These are phyloP conservation scores for Dactylellina sp. DNA, from an alignment of 2,329 filamentous ascomycete genomes.

Conservation along the genomic window DNA sequence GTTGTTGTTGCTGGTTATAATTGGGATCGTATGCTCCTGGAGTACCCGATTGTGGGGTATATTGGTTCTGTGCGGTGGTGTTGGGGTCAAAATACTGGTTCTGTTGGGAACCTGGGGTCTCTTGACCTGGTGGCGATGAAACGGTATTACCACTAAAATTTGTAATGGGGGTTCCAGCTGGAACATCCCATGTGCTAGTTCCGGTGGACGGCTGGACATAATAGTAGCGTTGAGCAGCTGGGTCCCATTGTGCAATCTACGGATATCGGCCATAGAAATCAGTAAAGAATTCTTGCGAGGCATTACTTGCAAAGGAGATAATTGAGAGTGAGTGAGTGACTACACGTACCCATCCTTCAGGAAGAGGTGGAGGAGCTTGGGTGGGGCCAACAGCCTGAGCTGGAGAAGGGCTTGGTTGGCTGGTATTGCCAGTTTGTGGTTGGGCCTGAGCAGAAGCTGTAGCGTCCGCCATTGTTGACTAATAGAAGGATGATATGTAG, in stretches of 20 bases:
- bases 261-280: background rate
- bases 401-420: conserved; percentile 57
- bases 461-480: conserved; percentile 42
- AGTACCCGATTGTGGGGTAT: conserved; percentile 26
- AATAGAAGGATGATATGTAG: background rate
- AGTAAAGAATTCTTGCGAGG: background rate
- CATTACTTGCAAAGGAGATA: background rate
- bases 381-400: conserved; percentile 59
- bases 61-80: conserved; percentile 38
- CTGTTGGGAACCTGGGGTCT: conserved; percentile 18
- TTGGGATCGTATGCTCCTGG: conserved; percentile 49
- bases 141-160: conserved; percentile 47
- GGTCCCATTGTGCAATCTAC: conserved; percentile 61
- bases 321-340: background rate
- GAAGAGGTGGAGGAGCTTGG: conserved; percentile 59
- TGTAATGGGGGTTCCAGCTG: conserved; percentile 37
- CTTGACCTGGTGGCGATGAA: conserved; percentile 13
- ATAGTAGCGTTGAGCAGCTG: conserved; percentile 60
- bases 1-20: conserved; percentile 3
- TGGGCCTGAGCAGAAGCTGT: conserved; percentile 39
- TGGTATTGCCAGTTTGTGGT: conserved; percentile 29
- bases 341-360: conserved; percentile 59
- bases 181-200: conserved; percentile 60
- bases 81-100: conserved; percentile 52
- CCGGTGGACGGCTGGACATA: conserved; percentile 60